phyloP scores from a whole-genome alignment of 1,139 yeast species.

The Suhomyces choctaworum region DNA sequence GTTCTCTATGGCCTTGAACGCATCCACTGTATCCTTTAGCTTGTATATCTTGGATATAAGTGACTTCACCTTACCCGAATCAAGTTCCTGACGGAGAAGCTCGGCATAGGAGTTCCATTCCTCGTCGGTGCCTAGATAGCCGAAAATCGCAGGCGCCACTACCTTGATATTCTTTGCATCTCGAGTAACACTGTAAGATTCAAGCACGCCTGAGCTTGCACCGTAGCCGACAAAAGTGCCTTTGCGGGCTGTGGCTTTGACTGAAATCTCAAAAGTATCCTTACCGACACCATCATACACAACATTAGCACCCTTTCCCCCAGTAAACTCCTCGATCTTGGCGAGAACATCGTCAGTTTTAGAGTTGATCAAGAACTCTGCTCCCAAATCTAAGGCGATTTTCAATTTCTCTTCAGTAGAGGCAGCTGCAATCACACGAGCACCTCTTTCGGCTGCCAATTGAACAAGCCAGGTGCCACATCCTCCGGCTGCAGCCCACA shows the following conservation, averaged over 20 bases:
- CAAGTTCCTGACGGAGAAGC: conserved; percentile 45
- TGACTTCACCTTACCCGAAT: conserved; percentile 51
- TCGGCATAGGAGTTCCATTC: conserved; percentile 60
- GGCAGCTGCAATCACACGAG: conserved; percentile 80
- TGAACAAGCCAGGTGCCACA: conserved; percentile 75
- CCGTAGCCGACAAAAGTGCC: conserved; percentile 81
- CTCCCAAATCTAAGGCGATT: conserved; percentile 68
- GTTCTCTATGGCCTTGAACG: conserved; percentile 65
- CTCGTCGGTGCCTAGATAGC: conserved; percentile 52
- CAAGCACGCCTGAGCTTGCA: conserved; percentile 82
- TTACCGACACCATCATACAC: conserved; percentile 83
- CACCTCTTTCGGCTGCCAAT: conserved; percentile 61
- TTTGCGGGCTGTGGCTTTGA: conserved; percentile 62
- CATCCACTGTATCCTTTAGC: conserved; percentile 62
- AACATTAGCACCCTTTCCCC: conserved; percentile 70
- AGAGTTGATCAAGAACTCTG: conserved; percentile 68
- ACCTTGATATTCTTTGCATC: conserved; percentile 65
- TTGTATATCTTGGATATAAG: conserved; percentile 56
- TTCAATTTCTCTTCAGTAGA: conserved; percentile 67
- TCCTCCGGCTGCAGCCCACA: conserved; percentile 96
- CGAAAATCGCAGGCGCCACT: conserved; percentile 61
- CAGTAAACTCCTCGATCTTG: conserved; percentile 65
- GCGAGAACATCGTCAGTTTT: conserved; percentile 55
- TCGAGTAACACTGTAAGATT: conserved; percentile 55
- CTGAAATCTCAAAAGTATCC: conserved; percentile 66